Evolutionary conservation across 2,329 filamentous ascomycete species (phyloP), one percentile per base, ranked within the genome.

Genomic region (Botryosphaeria dothidea): DNA sequence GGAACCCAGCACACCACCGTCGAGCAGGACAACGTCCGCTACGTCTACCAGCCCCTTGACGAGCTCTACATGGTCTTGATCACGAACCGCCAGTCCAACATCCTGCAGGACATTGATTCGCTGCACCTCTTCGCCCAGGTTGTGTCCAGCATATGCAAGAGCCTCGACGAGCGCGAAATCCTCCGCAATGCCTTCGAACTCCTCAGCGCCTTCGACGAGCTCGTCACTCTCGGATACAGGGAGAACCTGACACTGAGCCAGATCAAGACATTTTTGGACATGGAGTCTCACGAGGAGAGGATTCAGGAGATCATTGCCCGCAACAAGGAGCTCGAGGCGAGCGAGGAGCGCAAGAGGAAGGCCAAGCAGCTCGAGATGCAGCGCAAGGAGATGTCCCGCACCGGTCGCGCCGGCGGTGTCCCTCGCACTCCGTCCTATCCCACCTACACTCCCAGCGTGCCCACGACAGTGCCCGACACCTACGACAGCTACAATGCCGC

Each of bases 31-130:
- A 98, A 97, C 83, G 95, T 99, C 75, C 94, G 95, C 82, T 99
- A 97, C 77, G 95, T 99, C 66, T 99, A 99, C 84, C 95, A 99
- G 79, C 96, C 95, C 67, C 86, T 99, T 69, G 96, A 99, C 82
- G 96, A 99, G 84, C 89, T 99, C 69, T 99, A 99, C 86, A 98
- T 99, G 88, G 94, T 99, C 70, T 88, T 99, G 75, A 98, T 99
- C 81, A 99, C 96, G 79, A 99, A 99, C 85, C 91, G 93, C 73
- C 95, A 98, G 84, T 98, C 94, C 79, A 99, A 99, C 82, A 99
- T 99, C 71, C 86, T 99, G 60, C 95, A 99, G 82, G 95, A 99
- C 80, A 99, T 99, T 79, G 95, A 98, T 81, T 97, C 95, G 66
- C 87, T 99, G 67, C 96, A 99, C 79, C 86, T 99, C 21, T 99